These are phyloP conservation scores for Harringtonia lauricola DNA, from an alignment of 2,329 filamentous ascomycete genomes.

Conservation along the genomic window DNA sequence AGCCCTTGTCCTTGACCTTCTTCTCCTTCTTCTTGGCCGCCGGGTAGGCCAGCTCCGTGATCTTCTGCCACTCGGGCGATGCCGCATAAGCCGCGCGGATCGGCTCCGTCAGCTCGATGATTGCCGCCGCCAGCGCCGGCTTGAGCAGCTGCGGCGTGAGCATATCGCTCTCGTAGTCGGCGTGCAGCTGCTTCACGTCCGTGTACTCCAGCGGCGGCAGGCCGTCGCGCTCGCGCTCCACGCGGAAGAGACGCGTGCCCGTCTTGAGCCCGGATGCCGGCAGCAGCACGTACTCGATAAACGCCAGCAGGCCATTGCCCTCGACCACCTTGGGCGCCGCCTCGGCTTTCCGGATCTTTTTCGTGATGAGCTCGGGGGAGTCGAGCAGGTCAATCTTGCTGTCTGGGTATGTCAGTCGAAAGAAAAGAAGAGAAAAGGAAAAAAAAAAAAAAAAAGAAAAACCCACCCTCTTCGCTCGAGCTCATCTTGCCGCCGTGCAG, in stretches of 20 bases:
- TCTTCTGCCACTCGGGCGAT: conserved; percentile 68
- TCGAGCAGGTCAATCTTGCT: conserved; percentile 95
- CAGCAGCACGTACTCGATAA: conserved; percentile 79
- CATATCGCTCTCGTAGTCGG: conserved; percentile 70
- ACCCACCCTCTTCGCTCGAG: conserved; percentile 52
- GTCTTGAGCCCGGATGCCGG: conserved; percentile 61
- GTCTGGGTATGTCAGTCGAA: conserved; percentile 30
- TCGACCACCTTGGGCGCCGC: conserved; percentile 67
- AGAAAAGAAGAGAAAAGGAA: background rate
- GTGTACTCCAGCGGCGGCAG: conserved; percentile 69
- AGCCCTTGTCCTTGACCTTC: conserved; percentile 16
- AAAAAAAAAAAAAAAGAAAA: background rate
- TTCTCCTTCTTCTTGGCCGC: conserved; percentile 49
- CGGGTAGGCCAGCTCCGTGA: conserved; percentile 73
- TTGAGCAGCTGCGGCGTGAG: conserved; percentile 83
- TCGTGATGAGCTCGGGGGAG: conserved; percentile 57
- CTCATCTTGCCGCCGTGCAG: conserved; percentile 81
- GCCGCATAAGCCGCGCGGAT: conserved; percentile 65
- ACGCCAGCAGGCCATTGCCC: conserved; percentile 76
- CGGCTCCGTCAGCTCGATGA: conserved; percentile 64
- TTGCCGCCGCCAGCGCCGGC: conserved; percentile 63
- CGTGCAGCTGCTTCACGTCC: conserved; percentile 61
- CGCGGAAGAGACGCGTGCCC: conserved; percentile 51
- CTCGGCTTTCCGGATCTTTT: conserved; percentile 79
- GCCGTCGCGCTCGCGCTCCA: conserved; percentile 53